A percentile compares a stretch with the other conserved stretches of the same genome.
These are phyloP conservation scores for Pythium utonaiense DNA, from an alignment of 352 stramenopile genomes.

Conservation along the genomic window DNA sequence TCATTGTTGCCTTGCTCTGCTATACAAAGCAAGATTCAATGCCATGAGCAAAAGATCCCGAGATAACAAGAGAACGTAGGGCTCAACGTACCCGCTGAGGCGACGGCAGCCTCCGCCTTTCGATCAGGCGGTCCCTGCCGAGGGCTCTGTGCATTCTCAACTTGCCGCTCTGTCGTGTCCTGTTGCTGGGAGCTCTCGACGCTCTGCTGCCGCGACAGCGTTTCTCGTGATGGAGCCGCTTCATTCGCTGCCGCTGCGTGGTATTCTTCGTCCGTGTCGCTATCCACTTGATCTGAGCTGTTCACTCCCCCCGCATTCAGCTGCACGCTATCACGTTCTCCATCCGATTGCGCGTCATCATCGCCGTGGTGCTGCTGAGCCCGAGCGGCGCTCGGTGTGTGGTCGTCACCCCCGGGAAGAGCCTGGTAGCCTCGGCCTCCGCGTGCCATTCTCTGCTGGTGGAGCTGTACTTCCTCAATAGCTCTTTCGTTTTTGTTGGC, in stretches of 20 bases:
- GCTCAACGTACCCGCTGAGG: slow-evolving; percentile 1
- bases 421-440: slow-evolving; percentile 54
- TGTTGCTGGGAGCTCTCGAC: background rate
- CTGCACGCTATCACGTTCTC: slow-evolving; percentile 25
- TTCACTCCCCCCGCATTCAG: slow-evolving; percentile 1
- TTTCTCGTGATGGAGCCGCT: background rate
- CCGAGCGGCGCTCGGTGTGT: slow-evolving; percentile 29
- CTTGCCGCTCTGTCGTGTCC: background rate
- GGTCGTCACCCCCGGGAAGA: slow-evolving; percentile 36
- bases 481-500: slow-evolving; percentile 1
- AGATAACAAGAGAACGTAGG: too few relatives aligned
- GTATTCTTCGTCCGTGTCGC: slow-evolving; percentile 4
- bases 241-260: background rate
- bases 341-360: slow-evolving; percentile 18
- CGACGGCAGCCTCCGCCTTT: slow-evolving; percentile 3
- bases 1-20: background rate
- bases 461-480: background rate
- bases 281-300: slow-evolving; percentile 18
- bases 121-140: slow-evolving; percentile 13
- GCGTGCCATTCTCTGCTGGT: slow-evolving; percentile 34
- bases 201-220: slow-evolving; percentile 1
- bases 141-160: background rate
- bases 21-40: background rate
- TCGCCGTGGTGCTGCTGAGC: slow-evolving; percentile 19
- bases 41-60: too few relatives aligned